Base-by-base conservation (phyloP, 2,329 filamentous ascomycete species). In the Colletotrichum tanaceti region DNA sequence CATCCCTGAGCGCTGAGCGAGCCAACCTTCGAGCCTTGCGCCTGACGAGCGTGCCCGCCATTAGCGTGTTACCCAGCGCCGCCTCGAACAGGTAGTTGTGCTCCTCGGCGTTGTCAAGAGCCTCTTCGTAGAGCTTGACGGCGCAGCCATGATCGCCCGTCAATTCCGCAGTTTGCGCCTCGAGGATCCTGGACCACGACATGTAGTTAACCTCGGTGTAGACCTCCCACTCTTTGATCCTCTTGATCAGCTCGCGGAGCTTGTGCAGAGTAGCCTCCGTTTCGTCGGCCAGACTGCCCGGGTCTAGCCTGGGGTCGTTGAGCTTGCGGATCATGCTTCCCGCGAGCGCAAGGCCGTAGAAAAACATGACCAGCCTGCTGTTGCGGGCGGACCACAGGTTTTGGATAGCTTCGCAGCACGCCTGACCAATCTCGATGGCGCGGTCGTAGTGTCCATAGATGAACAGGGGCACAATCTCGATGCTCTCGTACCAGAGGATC, bases 171-270 rank as follows among this genome's bases (percentile, higher is more conserved):
- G 92, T 80, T 72, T 93, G 90, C 1, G 91, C 92, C 63, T 89
- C 86, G 0, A 95, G 81, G 16, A 93, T 80, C 65, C 85, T 87
- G 5, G 90, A 87, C 89, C 90, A 94, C 1, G 86, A 80, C 11
- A 89, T 79, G 76, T 93, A 94, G 77, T 94, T 94, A 73, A 92
- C 84, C 58, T 90, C 84, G 18, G 88, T 91, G 35, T 91, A 84
- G 1, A 82, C 76, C 58, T 89, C 85, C 83, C 90, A 92, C 58
- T 88, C 84, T 70, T 89, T 85, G 62, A 93, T 89, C 75, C 86
- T 86, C 70, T 84, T 84, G 65, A 86, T 86, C 67, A 90, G 85
- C 2, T 80, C 79, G 32, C 82, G 80, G 3, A 93, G 80, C 69
- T 87, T 81, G 43, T 80, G 73, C 9, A 91, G 77, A 3, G 88